Conservation (phyloP, 2,329 filamentous ascomycete species). For the Cytospora chrysosperma region DNA sequence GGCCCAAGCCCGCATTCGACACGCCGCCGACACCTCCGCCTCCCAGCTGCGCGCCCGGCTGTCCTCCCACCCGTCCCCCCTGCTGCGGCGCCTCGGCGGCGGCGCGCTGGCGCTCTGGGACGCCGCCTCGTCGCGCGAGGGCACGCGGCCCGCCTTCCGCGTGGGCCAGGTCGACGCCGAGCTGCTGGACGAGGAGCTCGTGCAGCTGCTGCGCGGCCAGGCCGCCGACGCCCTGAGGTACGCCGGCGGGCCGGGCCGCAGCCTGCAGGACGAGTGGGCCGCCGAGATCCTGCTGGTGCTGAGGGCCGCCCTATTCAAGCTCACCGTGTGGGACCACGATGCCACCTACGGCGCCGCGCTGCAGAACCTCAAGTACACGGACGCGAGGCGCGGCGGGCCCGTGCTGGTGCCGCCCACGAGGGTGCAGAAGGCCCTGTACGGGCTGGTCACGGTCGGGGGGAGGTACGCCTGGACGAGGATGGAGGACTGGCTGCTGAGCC, state of each 20-base stretch:
- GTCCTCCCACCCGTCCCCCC: slow-evolving; percentile 52
- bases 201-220: slow-evolving; percentile 81
- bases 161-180: slow-evolving; percentile 97
- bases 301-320: slow-evolving; percentile 82
- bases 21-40: slow-evolving; percentile 43
- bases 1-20: slow-evolving; percentile 58
- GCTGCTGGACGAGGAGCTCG: slow-evolving; percentile 87
- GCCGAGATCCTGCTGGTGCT: slow-evolving; percentile 79
- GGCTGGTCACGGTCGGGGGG: slow-evolving; percentile 80
- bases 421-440: slow-evolving; percentile 83
- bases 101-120: slow-evolving; percentile 66
- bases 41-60: slow-evolving; percentile 43
- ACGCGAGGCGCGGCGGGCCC: slow-evolving; percentile 66
- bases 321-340: slow-evolving; percentile 95
- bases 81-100: slow-evolving; percentile 55
- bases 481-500: slow-evolving; percentile 80
- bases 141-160: slow-evolving; percentile 81
- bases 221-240: slow-evolving; percentile 87
- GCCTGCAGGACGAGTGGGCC: slow-evolving; percentile 82
- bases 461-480: slow-evolving; percentile 89
- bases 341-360: slow-evolving; percentile 91
- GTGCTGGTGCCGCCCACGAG: slow-evolving; percentile 69
- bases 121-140: slow-evolving; percentile 68
- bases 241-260: slow-evolving; percentile 36
- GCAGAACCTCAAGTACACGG: slow-evolving; percentile 87